phyloP scores from a whole-genome alignment of 1,284 basidiomycete genomes.

The Austroboletus novae-zelandiae region DNA sequence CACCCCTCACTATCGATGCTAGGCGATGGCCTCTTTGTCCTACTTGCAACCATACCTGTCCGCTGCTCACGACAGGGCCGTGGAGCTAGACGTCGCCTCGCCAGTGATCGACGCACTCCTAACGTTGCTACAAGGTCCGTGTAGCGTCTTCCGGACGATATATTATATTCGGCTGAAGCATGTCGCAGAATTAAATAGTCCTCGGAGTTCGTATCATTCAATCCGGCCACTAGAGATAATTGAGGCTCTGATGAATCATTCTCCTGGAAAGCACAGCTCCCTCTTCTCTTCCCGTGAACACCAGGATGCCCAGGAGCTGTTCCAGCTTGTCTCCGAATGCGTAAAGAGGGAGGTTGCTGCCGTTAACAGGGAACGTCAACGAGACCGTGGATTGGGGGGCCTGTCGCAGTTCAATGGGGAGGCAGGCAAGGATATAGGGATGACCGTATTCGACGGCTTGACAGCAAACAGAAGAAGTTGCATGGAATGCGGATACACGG shows the following conservation, averaged over 20 bases:
- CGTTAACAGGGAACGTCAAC: conserved; percentile 61
- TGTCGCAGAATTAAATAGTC: conserved; percentile 66
- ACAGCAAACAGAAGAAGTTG: conserved; percentile 83
- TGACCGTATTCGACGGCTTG: conserved; percentile 76
- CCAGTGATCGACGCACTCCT: conserved; percentile 81
- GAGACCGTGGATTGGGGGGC: conserved; percentile 67
- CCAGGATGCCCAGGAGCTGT: conserved; percentile 96
- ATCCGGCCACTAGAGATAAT: conserved; percentile 74
- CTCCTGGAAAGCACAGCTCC: conserved; percentile 54
- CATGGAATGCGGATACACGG: conserved; percentile 80
- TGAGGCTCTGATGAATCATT: conserved; percentile 58
- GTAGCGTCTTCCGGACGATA: background rate
- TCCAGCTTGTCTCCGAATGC: conserved; percentile 84
- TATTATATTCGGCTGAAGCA: conserved; percentile 11
- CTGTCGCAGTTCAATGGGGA: conserved; percentile 36
- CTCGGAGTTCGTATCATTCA: conserved; percentile 53
- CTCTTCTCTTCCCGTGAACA: conserved; percentile 85
- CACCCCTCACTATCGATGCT: conserved; percentile 11
- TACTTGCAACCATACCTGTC: conserved; percentile 77
- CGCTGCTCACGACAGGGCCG: conserved; percentile 69
- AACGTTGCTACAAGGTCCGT: conserved; percentile 62
- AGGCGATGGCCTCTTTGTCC: conserved; percentile 83
- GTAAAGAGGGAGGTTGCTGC: conserved; percentile 75
- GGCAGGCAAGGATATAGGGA: conserved; percentile 45
- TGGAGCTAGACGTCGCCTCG: conserved; percentile 72